Conservation (phyloP, 768 basidiomycete species). For the Tricholoma terreum region DNA sequence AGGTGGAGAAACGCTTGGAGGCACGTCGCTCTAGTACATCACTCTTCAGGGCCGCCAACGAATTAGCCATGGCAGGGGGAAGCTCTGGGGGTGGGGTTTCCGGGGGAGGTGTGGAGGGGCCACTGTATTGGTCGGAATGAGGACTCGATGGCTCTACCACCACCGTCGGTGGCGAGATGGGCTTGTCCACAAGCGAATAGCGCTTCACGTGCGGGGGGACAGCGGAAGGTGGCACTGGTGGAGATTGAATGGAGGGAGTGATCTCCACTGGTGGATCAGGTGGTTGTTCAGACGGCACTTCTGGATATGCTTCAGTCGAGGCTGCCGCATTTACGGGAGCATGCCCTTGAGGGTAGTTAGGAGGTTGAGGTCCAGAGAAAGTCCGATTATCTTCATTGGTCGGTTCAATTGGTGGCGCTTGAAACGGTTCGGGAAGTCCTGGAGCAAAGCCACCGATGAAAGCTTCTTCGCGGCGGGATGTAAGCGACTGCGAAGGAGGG, state of each 20-base stretch:
- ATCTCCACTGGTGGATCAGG: slow-evolving; percentile 9
- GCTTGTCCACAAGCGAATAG: slow-evolving; percentile 77
- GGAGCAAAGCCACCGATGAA: slow-evolving; percentile 54
- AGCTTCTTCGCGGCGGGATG: slow-evolving; percentile 33
- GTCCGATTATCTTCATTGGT: slow-evolving; percentile 15
- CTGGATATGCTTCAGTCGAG: slow-evolving; percentile 4
- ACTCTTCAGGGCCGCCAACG: slow-evolving; percentile 81
- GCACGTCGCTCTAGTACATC: slow-evolving; percentile 88
- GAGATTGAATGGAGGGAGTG: slow-evolving; percentile 8
- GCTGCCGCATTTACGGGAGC: slow-evolving; percentile 1
- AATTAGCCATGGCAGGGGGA: slow-evolving; percentile 67
- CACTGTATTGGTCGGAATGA: slow-evolving; percentile 30
- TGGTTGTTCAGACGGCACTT: slow-evolving; percentile 2
- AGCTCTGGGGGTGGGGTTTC: slow-evolving; percentile 37
- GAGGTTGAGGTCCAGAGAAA: slow-evolving; percentile 6
- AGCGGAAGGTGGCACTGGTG: slow-evolving; percentile 27
- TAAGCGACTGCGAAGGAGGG: slow-evolving; percentile 20
- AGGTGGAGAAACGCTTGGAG: slow-evolving; percentile 93
- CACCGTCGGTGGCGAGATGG: slow-evolving; percentile 42
- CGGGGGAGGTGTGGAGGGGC: slow-evolving; percentile 32
- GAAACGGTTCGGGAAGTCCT: slow-evolving; percentile 13
- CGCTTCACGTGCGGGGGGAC: slow-evolving; percentile 73
- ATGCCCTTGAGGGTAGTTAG: slow-evolving; percentile 8
- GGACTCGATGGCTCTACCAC: slow-evolving; percentile 54
- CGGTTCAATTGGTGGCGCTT: slow-evolving; percentile 5